Percentiles rank a stretch among this genome's conserved stretches.
phyloP scores from a whole-genome alignment of 179 eudicot genomes.

The Heliamphora pulchella region DNA sequence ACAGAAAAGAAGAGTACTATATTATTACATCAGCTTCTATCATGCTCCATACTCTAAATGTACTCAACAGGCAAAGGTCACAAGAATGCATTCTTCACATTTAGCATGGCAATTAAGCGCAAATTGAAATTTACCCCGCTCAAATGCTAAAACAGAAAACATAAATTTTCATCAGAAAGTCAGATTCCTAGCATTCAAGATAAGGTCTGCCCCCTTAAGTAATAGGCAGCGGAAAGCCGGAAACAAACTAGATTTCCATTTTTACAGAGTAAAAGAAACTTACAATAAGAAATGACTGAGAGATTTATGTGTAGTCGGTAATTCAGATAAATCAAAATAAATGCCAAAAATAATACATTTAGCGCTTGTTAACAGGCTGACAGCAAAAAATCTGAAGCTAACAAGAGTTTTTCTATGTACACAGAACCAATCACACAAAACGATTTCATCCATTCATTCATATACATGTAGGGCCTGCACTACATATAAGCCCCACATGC shows the following conservation, averaged over 20 bases:
- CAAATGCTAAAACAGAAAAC: neutral
- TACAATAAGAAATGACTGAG: neutral
- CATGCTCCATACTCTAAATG: neutral
- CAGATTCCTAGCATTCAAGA: neutral
- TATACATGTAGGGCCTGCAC: too few species aligned
- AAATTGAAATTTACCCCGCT: neutral
- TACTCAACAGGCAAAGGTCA: neutral
- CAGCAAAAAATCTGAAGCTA: neutral
- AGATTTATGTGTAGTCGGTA: neutral
- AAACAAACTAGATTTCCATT: neutral
- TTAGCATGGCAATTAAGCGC: neutral
- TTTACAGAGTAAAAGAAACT: neutral
- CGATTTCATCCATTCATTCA: too few species aligned
- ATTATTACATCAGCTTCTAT: neutral
- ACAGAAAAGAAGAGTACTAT: neutral
- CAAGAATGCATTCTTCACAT: slow-evolving; percentile 1
- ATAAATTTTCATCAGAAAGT: neutral
- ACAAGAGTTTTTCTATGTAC: neutral
- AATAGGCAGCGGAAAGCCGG: neutral
- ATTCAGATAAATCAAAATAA: neutral
- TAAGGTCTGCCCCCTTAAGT: neutral
- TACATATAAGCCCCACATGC: too few species aligned
- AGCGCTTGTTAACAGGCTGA: neutral
- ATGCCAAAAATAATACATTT: neutral
- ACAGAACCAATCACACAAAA: neutral